Evolutionary conservation across 2,329 filamentous ascomycete species (phyloP).

Genomic region (Fusarium tjaetaba): DNA sequence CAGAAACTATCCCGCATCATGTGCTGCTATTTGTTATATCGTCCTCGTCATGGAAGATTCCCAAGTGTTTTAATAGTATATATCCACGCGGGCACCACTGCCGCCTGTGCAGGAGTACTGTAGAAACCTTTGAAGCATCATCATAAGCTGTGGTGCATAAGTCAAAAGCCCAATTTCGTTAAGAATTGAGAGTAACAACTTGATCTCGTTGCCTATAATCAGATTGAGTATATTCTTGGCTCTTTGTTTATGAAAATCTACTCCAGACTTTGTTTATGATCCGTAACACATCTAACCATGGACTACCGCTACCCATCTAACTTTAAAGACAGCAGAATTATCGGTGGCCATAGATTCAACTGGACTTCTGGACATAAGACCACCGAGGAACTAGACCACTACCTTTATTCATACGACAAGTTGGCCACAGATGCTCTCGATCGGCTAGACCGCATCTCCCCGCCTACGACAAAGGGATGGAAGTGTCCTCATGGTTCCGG

Average conservation of each 20-base stretch:
- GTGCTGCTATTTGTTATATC: background rate
- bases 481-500: conserved; percentile 44
- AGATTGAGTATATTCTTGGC: background rate
- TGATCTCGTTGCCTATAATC: background rate
- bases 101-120: background rate
- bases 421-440: conserved; percentile 74
- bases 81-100: background rate
- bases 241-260: background rate
- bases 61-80: background rate
- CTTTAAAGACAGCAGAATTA: conserved; percentile 16
- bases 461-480: conserved; percentile 39
- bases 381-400: conserved; percentile 64
- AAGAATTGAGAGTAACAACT: background rate
- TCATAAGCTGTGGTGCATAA: background rate
- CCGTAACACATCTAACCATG: conserved; percentile 13
- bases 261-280: background rate
- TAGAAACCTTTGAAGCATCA: background rate
- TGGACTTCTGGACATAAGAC: conserved; percentile 73
- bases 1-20: conserved; percentile 15
- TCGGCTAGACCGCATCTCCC: conserved; percentile 68
- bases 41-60: conserved; percentile 18
- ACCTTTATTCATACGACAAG: conserved; percentile 74
- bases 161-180: background rate
- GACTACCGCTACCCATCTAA: background rate
- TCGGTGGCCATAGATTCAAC: conserved; percentile 67